A percentile compares a stretch with the other conserved stretches of the same genome.
These are phyloP conservation scores for Fomitopsis pinicola DNA, from an alignment of 1,284 basidiomycete genomes.

Conservation along the genomic window DNA sequence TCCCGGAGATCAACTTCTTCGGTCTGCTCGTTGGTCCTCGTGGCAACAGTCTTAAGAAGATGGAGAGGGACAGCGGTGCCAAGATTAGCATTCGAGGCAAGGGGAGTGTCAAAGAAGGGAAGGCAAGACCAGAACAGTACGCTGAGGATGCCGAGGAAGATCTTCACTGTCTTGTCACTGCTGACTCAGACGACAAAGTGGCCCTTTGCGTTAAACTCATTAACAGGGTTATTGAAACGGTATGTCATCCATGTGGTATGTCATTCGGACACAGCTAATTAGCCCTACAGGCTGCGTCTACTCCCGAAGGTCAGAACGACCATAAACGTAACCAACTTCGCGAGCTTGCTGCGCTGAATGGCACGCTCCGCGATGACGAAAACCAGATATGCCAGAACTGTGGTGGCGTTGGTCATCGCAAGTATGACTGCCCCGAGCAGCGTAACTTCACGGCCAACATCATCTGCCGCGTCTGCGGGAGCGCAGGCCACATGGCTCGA, in stretches of 20 bases:
- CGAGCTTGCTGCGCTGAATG: slow-evolving; percentile 96
- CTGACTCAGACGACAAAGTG: slow-evolving; percentile 91
- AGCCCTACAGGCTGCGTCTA: slow-evolving; percentile 82
- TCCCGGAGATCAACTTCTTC: slow-evolving; percentile 99
- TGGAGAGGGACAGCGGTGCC: slow-evolving; percentile 97
- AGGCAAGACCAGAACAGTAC: slow-evolving; percentile 88
- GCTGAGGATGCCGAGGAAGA: slow-evolving; percentile 98
- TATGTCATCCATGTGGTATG: slow-evolving; percentile 35
- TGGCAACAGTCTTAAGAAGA: slow-evolving; percentile 98
- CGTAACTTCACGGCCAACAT: slow-evolving; percentile 97
- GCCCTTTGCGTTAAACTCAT: slow-evolving; percentile 90
- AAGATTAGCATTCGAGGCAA: slow-evolving; percentile 99
- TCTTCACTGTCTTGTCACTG: slow-evolving; percentile 96
- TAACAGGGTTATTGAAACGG: slow-evolving; percentile 97
- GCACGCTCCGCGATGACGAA: slow-evolving; percentile 98
- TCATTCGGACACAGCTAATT: not conserved
- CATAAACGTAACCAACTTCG: slow-evolving; percentile 99
- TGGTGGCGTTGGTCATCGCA: slow-evolving; percentile 90
- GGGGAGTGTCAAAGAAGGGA: slow-evolving; percentile 98
- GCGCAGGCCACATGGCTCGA: slow-evolving; percentile 94
- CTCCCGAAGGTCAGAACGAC: slow-evolving; percentile 98
- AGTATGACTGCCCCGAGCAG: slow-evolving; percentile 97
- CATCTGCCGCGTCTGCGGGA: slow-evolving; percentile 95
- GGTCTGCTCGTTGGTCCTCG: slow-evolving; percentile 97
- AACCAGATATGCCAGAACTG: slow-evolving; percentile 99